phyloP scores from a whole-genome alignment of 2,329 filamentous ascomycete genomes.

The Chrysosphaeria jannelii region DNA sequence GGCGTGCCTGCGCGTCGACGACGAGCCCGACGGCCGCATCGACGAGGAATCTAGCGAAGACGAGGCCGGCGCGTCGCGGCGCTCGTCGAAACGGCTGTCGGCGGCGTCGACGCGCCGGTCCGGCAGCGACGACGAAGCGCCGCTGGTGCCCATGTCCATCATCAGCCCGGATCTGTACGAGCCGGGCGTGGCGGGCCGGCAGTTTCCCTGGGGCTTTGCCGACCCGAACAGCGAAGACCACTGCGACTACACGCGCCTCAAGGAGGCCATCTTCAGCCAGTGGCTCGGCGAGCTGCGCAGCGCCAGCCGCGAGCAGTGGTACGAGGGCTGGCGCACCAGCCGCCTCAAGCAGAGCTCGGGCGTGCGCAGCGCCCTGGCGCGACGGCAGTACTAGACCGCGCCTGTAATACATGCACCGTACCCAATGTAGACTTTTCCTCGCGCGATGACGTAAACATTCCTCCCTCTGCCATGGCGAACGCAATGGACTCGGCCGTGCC shows the following conservation, averaged over 20 bases:
- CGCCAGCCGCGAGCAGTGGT: conserved; percentile 75
- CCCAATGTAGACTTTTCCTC: no score
- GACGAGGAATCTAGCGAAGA: conserved; percentile 22
- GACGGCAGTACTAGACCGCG: no score
- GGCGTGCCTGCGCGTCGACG: conserved; percentile 57
- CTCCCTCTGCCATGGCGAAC: no score
- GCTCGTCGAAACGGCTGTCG: conserved; percentile 16
- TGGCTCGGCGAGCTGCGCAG: conserved; percentile 81
- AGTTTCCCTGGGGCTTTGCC: conserved; percentile 91
- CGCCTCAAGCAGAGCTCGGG: conserved; percentile 24
- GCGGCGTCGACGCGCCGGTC: conserved; percentile 13
- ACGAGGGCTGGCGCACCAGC: conserved; percentile 75
- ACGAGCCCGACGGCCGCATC: conserved; percentile 30
- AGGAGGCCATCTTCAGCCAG: conserved; percentile 75
- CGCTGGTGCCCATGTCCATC: conserved; percentile 67
- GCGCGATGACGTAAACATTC: no score
- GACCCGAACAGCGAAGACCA: conserved; percentile 76
- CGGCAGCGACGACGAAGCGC: conserved; percentile 21
- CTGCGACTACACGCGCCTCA: conserved; percentile 76
- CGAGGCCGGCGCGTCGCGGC: conserved; percentile 6
- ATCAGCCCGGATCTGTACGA: conserved; percentile 86
- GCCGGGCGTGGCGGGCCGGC: conserved; percentile 46
- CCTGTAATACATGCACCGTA: no score
- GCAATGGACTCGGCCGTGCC: conserved; percentile 30
- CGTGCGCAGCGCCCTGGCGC: no score